Base-by-base conservation (phyloP, 2,329 filamentous ascomycete species). In the Biscogniauxia mediterranea region DNA sequence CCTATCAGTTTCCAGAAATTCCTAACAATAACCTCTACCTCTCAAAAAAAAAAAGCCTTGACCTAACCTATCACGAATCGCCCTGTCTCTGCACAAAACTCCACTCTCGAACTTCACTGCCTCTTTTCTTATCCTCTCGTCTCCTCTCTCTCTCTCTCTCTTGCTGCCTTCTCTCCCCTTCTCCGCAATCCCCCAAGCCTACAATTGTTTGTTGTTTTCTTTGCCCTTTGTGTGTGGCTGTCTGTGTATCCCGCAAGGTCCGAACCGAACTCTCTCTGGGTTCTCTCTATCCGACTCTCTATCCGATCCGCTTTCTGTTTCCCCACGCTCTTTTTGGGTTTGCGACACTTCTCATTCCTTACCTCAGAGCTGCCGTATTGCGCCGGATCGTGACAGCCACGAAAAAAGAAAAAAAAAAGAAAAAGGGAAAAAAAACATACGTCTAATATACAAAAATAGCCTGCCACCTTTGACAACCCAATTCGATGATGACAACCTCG, bases 171-270 rank as follows among this genome's bases (percentile, higher is more conserved):
- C 17, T 28, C 25, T 54, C 23, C 9, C 20, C 20, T 25, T 54
- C 52, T 54, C 52, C 52, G 28, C 52, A 54, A 28, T 32, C 52
- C 51, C 20, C 20, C 51, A 54, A 54, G 52, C 52, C 52, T 61
- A 61, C 63, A 55, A 64, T 64, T 66, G 60, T 63, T 67, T 61
- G 59, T 67, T 23, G 23, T 23, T 23, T 62, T 58, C 61, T 57
- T 17, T 62, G 53, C 55, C 32, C 65, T 66, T 63, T 65, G 64
- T 64, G 54, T 56, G 28, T 32, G 11, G 7, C 11, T 9, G 28
- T 32, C 28, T 13, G 28, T 46, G 38, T 46, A 46, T 46, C 38
- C 38, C 38, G 38, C 38, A 11, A 46, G 38, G 38, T 11, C 38
- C 38, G 38, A 46, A 46, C 17, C 38, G 38, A 46, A 46, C 38